Conservation (phyloP, 441 rosid species). For the Sinapis alba region DNA sequence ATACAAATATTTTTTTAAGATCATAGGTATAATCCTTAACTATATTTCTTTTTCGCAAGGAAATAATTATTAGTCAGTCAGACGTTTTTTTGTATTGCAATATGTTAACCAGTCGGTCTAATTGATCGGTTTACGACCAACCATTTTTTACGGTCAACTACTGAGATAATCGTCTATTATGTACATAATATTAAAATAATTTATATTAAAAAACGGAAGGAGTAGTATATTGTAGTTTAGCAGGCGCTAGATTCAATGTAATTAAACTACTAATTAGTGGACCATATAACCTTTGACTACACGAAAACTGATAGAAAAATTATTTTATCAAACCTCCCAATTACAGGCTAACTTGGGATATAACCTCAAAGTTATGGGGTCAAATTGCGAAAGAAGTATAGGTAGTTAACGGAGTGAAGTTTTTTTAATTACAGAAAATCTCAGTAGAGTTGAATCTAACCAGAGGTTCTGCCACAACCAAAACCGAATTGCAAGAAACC, state of each 20-base stretch:
- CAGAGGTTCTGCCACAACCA: constrained; percentile 66
- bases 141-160: not conserved
- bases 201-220: too few relatives aligned
- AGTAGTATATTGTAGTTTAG: not conserved
- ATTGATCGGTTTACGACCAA: constrained; percentile 2
- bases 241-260: constrained; percentile 1
- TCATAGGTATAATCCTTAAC: not conserved
- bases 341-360: not conserved
- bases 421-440: not conserved
- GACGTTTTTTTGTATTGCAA: not conserved
- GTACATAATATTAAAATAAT: too few relatives aligned
- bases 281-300: constrained; percentile 12
- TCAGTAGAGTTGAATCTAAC: constrained; percentile 33
- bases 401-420: not conserved
- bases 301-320: constrained; percentile 14
- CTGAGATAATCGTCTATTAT: not conserved
- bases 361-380: constrained; percentile 15
- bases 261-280: constrained; percentile 4
- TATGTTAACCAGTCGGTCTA: not conserved
- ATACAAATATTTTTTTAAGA: not conserved
- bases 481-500: constrained; percentile 59
- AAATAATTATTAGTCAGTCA: not conserved
- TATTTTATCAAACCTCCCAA: not conserved
- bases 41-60: not conserved
- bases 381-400: not conserved